Evolutionary conservation across 768 basidiomycete genomes (phyloP).

Genomic region (Macrocybe gigantea): DNA sequence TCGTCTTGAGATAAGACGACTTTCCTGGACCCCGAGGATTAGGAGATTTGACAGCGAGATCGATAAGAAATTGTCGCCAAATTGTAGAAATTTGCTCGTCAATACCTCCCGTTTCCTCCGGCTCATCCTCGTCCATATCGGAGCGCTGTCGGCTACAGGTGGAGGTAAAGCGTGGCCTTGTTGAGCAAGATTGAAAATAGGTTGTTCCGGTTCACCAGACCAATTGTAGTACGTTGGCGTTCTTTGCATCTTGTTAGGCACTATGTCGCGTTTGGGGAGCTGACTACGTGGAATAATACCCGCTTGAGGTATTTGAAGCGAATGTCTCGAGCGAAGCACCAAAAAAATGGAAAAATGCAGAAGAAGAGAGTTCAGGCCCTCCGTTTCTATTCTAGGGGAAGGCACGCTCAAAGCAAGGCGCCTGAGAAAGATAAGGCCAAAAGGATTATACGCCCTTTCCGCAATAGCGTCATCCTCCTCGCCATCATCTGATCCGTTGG

Average conservation of each 20-base stretch:
- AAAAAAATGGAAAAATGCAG: background rate
- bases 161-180: background rate
- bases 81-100: slow-evolving; percentile 9
- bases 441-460: background rate
- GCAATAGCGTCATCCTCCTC: background rate
- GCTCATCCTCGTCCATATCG: background rate
- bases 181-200: background rate
- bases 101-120: background rate
- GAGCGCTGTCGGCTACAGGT: background rate
- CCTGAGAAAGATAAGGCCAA: slow-evolving; percentile 11
- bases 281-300: background rate
- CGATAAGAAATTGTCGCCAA: slow-evolving; percentile 19
- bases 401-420: background rate
- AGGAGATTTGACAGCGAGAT: slow-evolving; percentile 14
- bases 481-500: slow-evolving; percentile 7
- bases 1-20: slow-evolving; percentile 10
- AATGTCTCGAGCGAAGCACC: background rate
- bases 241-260: background rate
- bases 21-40: slow-evolving; percentile 5
- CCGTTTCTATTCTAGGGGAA: slow-evolving; percentile 1
- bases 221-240: slow-evolving; percentile 1
- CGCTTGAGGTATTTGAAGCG: background rate
- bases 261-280: background rate
- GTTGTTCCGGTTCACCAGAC: background rate
- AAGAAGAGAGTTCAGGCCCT: background rate